Conservation (phyloP, 768 basidiomycete species). For the Leucocoprinus sp. region DNA sequence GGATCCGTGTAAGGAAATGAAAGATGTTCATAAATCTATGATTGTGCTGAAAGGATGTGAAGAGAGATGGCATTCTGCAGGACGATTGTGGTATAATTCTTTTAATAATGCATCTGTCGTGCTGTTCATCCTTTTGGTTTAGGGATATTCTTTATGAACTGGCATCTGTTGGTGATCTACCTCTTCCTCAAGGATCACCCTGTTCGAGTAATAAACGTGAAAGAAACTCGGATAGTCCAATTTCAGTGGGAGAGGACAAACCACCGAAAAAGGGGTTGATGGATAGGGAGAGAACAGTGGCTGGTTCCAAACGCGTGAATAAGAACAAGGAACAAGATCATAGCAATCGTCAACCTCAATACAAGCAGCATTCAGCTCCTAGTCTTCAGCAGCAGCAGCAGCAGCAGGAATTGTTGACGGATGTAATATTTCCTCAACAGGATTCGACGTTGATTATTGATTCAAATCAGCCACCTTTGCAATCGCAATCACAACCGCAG, state of each 20-base stretch:
- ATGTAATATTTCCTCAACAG: too few relatives aligned
- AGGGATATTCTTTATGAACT: conserved; percentile 73
- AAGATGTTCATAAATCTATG: conserved; percentile 63
- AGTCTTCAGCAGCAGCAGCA: conserved; percentile 10
- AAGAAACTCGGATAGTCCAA: conserved; percentile 47
- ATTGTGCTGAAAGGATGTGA: conserved; percentile 37
- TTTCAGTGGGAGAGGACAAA: too few relatives aligned
- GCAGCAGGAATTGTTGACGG: not conserved
- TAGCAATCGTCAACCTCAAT: not conserved
- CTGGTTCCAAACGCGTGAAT: conserved; percentile 28
- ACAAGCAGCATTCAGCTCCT: not conserved
- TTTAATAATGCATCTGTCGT: too few relatives aligned
- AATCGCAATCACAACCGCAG: conserved; percentile 3
- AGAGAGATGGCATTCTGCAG: conserved; percentile 34
- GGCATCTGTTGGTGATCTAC: conserved; percentile 63
- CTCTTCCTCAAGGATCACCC: conserved; percentile 53
- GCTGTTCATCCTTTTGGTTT: not conserved
- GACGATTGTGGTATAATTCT: conserved; percentile 38
- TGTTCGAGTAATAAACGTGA: conserved; percentile 54
- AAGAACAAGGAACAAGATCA: conserved; percentile 7
- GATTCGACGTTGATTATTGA: too few relatives aligned
- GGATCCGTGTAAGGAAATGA: conserved; percentile 48
- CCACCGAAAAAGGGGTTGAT: too few relatives aligned
- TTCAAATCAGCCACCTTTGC: too few relatives aligned
- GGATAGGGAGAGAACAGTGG: conserved; percentile 19